phyloP scores from a whole-genome alignment of 345 rosid genomes.

The Brassica incana region DNA sequence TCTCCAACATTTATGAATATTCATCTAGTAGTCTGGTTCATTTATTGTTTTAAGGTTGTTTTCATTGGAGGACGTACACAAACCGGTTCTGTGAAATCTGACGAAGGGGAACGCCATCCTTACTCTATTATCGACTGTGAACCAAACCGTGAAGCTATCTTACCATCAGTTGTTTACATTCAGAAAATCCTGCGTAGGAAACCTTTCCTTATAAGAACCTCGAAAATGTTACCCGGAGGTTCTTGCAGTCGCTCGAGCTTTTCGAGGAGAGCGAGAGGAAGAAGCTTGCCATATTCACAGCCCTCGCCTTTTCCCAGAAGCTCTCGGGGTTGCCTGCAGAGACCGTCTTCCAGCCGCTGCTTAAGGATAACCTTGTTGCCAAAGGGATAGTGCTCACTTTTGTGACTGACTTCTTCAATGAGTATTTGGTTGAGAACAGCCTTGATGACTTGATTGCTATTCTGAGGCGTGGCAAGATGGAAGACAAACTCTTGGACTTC shows the following conservation, averaged over 20 bases:
- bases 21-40: neutral
- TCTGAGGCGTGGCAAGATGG: constrained; percentile 93
- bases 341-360: constrained; percentile 95
- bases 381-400: constrained; percentile 98
- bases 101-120: constrained; percentile 96
- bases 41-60: constrained; percentile 61
- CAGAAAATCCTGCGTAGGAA: constrained; percentile 88
- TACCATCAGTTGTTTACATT: constrained; percentile 84
- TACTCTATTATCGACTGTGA: constrained; percentile 88
- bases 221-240: constrained; percentile 88
- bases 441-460: constrained; percentile 92
- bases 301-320: constrained; percentile 97
- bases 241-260: constrained; percentile 96
- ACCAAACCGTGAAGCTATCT: constrained; percentile 73
- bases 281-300: constrained; percentile 97
- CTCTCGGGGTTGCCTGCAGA: constrained; percentile 96
- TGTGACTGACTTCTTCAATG: constrained; percentile 94
- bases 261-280: constrained; percentile 97
- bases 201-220: constrained; percentile 98
- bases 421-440: constrained; percentile 90
- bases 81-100: constrained; percentile 92
- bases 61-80: constrained; percentile 99
- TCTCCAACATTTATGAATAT: neutral
- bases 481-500: constrained; percentile 81
- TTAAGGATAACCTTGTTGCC: constrained; percentile 96